Evolutionary conservation across 23 red algal species (phyloP).

Genomic region (Cyanidioschyzon merolae): DNA sequence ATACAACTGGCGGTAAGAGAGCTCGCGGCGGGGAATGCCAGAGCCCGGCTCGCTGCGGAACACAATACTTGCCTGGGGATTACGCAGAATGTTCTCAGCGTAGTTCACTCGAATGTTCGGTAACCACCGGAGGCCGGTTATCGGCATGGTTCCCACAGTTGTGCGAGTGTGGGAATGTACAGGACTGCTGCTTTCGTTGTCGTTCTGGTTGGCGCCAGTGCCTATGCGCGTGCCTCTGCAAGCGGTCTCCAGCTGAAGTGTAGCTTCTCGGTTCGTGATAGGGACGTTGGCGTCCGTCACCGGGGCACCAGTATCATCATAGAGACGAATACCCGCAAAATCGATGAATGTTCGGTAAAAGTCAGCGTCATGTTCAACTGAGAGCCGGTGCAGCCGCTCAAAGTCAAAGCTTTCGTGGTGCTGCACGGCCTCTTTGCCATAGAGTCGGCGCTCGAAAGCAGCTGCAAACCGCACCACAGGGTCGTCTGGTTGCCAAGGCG

Average conservation of each 20-base stretch:
- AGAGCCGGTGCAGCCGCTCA: constrained; percentile 7
- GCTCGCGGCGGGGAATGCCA: constrained; percentile 14
- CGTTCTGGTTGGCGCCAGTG: too few relatives aligned
- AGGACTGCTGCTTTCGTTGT: too few relatives aligned
- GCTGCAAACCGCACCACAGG: neutral
- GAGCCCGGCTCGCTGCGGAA: constrained; percentile 3
- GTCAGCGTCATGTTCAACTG: neutral
- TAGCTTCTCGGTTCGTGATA: constrained; percentile 9
- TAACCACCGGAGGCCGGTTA: constrained; percentile 36
- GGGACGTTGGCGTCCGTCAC: neutral
- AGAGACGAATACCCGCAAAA: neutral
- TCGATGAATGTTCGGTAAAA: neutral
- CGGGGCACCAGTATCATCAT: neutral
- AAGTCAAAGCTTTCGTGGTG: neutral
- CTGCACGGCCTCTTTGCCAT: neutral
- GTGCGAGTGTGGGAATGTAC: too few relatives aligned
- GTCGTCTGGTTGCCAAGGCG: neutral
- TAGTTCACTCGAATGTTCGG: constrained; percentile 22
- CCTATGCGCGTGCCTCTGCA: too few relatives aligned
- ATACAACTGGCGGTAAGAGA: constrained; percentile 3
- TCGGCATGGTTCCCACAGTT: constrained; percentile 8
- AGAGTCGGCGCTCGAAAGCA: neutral
- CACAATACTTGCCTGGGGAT: neutral
- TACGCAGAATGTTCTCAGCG: constrained; percentile 36
- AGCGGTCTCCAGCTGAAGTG: neutral